Evolutionary conservation across 352 stramenopile genomes (phyloP).

Genomic region (Ophiocytium majus): DNA sequence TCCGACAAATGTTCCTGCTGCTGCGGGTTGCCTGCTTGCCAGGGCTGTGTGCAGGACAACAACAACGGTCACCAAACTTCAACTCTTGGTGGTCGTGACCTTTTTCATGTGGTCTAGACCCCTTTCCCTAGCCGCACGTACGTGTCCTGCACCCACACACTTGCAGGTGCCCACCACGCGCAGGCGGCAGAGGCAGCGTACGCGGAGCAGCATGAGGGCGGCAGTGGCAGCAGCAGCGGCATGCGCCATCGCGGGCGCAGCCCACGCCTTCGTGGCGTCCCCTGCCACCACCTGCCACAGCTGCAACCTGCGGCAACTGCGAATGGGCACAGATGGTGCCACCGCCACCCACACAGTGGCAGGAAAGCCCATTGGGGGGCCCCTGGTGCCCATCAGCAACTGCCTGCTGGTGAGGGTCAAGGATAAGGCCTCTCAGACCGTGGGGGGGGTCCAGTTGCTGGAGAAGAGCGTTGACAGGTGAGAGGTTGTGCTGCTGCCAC

Average conservation of each 20-base stretch:
- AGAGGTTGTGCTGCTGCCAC: too few relatives aligned
- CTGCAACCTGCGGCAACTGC: background rate
- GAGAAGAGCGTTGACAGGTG: slow-evolving; percentile 8
- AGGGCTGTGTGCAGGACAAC: too few relatives aligned
- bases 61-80: too few relatives aligned
- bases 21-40: too few relatives aligned
- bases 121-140: too few relatives aligned
- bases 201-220: background rate
- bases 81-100: too few relatives aligned
- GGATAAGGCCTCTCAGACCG: slow-evolving; percentile 62
- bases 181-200: too few relatives aligned
- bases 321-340: slow-evolving; percentile 27
- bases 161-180: too few relatives aligned
- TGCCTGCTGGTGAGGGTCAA: slow-evolving; percentile 69
- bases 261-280: background rate
- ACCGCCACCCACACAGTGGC: slow-evolving; percentile 61
- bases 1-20: too few relatives aligned
- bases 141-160: too few relatives aligned
- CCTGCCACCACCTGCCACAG: background rate
- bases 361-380: slow-evolving; percentile 63
- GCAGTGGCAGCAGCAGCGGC: background rate
- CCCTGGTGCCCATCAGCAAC: slow-evolving; percentile 68
- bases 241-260: background rate
- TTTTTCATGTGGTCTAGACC: too few relatives aligned
- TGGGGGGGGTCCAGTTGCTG: slow-evolving; percentile 34